A percentile compares a stretch with the other conserved stretches of the same genome.
Evolutionary conservation across 2,329 filamentous ascomycete species (phyloP).

Genomic region (Trichophyton rubrum): DNA sequence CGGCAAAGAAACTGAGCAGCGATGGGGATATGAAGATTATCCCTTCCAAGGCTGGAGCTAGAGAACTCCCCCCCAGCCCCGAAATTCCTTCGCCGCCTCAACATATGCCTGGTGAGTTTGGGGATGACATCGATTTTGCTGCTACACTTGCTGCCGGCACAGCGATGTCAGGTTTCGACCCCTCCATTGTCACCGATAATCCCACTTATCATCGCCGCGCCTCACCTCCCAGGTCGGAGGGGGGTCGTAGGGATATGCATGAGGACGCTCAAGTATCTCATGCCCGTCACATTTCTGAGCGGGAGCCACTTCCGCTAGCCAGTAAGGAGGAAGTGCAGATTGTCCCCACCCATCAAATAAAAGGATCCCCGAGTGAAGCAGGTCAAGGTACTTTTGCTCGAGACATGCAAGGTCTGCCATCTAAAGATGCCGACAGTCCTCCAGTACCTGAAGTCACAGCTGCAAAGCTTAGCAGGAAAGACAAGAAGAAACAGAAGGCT

Average conservation of each 20-base stretch:
- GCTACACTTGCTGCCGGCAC: conserved; percentile 57
- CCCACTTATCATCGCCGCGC: conserved; percentile 47
- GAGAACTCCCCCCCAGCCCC: background rate
- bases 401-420: background rate
- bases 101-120: conserved; percentile 33
- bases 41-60: background rate
- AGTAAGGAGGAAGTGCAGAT: conserved; percentile 4
- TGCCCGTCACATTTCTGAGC: conserved; percentile 11
- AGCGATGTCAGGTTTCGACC: conserved; percentile 57
- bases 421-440: background rate
- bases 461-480: conserved; percentile 8
- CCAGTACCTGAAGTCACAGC: background rate
- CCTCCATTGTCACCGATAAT: conserved; percentile 57
- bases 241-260: conserved; percentile 8
- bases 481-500: conserved; percentile 29
- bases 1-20: background rate
- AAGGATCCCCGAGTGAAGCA: background rate
- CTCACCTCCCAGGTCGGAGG: conserved; percentile 12
- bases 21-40: background rate
- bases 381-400: background rate
- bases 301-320: conserved; percentile 5
- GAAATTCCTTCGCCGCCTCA: background rate
- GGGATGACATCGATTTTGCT: conserved; percentile 55
- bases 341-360: background rate
- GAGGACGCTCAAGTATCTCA: conserved; percentile 4